Base-by-base conservation (phyloP, 2,329 filamentous ascomycete genomes). In the Alternaria brassicae region DNA sequence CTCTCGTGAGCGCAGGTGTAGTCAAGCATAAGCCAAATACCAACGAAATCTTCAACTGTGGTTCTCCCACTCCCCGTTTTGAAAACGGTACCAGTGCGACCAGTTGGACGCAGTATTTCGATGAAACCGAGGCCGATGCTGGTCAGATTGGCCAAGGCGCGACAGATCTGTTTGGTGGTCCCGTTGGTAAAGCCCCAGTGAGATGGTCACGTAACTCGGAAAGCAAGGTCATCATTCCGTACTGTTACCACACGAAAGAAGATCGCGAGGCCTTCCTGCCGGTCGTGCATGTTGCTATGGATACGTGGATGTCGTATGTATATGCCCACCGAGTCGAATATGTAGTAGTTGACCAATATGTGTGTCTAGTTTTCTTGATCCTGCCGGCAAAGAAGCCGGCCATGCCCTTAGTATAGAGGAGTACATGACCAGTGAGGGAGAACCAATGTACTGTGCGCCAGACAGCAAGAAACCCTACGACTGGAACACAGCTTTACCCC, bases 331-430 rank as follows among this genome's bases (percentile, higher is more conserved):
- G 6, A 12, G 19, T 23, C 6, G 4, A 40, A 27, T 3, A 39
- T 50, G 32, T 17, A 17, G 13, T 23, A 6, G 28, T 44, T 44
- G 23, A 44, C n/a, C 19, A 28, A 44, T 34, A 44, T 34, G 28
- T 12, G 7, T 19, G 3, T 12, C 15, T 34, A 48, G 44, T 23
- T 30, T 48, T 23, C 50, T 54, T 19, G 50, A 41, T 1, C 3
- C 13, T 21, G 41, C 55, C 4, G 39, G 55, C 25, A 27, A 32
- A 17, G 27, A 30, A 7, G 19, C 49, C 8, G 41, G 41, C 19
- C 55, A 53, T n/a, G 49, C 41, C 12, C 41, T 58, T 8, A 47
- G 41, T 51, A 53, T 48, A 19, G 25, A 41, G 32, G 55, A 58
- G 34, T 21, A 23, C 3, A 30, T 42, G 17, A 28, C 41, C 15